Conservation (phyloP, 345 rosid species). For the Ceriops decandra region DNA sequence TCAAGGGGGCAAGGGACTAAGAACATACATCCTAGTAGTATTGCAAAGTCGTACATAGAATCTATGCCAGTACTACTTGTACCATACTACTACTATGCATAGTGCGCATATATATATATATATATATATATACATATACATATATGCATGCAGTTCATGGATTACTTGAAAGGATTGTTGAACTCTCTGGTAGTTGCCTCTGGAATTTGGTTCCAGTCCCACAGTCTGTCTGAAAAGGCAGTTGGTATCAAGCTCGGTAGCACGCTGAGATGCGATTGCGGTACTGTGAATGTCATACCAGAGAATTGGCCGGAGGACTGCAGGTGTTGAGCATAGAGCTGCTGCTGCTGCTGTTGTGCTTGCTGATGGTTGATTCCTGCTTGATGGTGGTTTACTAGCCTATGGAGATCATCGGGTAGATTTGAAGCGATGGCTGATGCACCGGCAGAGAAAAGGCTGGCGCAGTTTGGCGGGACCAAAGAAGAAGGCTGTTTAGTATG, state of each 20-base stretch:
- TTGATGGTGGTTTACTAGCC: slow-evolving; percentile 62
- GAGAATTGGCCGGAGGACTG: slow-evolving; percentile 28
- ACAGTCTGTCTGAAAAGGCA: slow-evolving; percentile 52
- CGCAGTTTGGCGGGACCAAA: slow-evolving; percentile 26
- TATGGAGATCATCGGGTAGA: slow-evolving; percentile 60
- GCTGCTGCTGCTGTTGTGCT: not conserved
- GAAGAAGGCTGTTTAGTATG: slow-evolving; percentile 25
- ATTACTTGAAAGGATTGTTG: slow-evolving; percentile 63
- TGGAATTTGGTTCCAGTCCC: slow-evolving; percentile 89
- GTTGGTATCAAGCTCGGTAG: slow-evolving; percentile 42
- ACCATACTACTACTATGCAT: too few species aligned
- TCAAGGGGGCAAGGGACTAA: too few species aligned
- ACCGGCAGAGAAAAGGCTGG: slow-evolving; percentile 20
- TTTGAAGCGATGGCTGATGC: slow-evolving; percentile 31
- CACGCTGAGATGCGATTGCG: slow-evolving; percentile 42
- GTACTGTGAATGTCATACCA: slow-evolving; percentile 6
- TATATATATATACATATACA: not conserved
- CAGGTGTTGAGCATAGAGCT: slow-evolving; percentile 28
- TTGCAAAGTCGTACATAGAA: too few species aligned
- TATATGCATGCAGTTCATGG: slow-evolving; percentile 3
- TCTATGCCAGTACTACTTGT: too few species aligned
- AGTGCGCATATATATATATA: not conserved
- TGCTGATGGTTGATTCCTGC: slow-evolving; percentile 16
- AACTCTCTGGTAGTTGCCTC: slow-evolving; percentile 47
- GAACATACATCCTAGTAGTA: too few species aligned